These are phyloP conservation scores for Cinchona pubescens DNA, from an alignment of 257 asterid genomes.

Conservation along the genomic window DNA sequence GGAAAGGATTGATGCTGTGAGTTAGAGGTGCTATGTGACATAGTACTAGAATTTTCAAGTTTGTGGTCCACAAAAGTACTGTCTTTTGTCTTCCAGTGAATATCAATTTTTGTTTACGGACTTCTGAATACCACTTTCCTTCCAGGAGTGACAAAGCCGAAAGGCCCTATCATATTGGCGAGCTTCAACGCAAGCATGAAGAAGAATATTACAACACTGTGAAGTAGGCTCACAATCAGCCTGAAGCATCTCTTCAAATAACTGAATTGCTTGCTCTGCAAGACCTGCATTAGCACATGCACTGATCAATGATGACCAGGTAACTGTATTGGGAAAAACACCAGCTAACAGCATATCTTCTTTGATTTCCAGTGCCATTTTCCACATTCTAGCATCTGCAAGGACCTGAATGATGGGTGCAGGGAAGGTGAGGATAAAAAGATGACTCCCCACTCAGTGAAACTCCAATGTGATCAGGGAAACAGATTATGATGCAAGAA, in stretches of 20 bases:
- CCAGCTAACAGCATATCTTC: conserved; percentile 76
- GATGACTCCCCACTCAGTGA: conserved; percentile 16
- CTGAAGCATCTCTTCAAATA: conserved; percentile 85
- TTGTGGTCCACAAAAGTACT: conserved; percentile 14
- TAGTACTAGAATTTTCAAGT: conserved; percentile 18
- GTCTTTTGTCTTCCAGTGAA: conserved; percentile 21
- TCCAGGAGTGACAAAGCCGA: conserved; percentile 81
- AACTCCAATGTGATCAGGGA: conserved; percentile 1
- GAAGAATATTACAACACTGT: conserved; percentile 79
- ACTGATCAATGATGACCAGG: conserved; percentile 89
- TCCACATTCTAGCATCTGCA: conserved; percentile 94
- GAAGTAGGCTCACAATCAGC: conserved; percentile 75
- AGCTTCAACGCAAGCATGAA: conserved; percentile 89
- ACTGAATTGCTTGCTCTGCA: conserved; percentile 62
- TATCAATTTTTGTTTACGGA: conserved; percentile 25
- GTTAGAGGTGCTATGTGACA: conserved; percentile 11
- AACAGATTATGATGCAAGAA: neutral
- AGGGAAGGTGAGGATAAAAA: conserved; percentile 22
- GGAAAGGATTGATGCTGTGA: conserved; percentile 37
- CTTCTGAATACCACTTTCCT: conserved; percentile 47
- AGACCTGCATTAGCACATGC: conserved; percentile 91
- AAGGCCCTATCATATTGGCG: conserved; percentile 92
- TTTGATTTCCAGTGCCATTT: conserved; percentile 71
- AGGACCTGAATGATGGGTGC: conserved; percentile 66
- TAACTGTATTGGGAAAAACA: conserved; percentile 65